Base-by-base conservation (phyloP, 176 grass and related monocot genomes). In the Pharus latifolius region DNA sequence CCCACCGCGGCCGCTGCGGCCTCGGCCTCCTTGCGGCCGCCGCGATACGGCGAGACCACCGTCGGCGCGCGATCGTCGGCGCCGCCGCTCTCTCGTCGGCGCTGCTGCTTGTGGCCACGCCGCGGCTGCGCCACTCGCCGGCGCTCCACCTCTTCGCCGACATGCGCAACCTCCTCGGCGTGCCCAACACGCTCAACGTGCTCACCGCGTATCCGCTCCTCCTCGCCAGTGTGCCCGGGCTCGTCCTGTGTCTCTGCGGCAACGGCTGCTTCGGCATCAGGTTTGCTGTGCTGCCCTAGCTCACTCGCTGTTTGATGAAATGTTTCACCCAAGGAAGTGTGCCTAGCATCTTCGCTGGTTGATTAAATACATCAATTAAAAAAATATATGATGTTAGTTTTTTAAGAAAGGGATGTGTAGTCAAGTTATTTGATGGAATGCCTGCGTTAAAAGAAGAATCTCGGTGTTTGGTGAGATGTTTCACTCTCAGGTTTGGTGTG, bases 121-220 rank as follows among this genome's bases (percentile, higher is more conserved):
- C 90, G 51, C 78, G 90, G 29, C 66, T 99, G 79, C 87, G 84
- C 53, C 90, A 87, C 82, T 81, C 89, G 27, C 90, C 82, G 3
- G 83, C 87, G 72, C 82, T 94, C 81, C 95, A 99, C 79, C 75
- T 86, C 29, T 99, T 99, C 87, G 95, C 95, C 46, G 95, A 99
- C 69, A 94, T 88, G 95, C 90, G 95, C 68, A 99, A 92, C 79
- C 78, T 99, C 69, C 64, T 99, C 35, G 95, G 95, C 29, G 95
- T 99, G 16, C 95, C 95, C 59, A 99, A 99, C 69, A 99, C 90
- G 55, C 79, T 99, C 53, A 94, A 99, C 78, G 95, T 99, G 29
- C 63, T 99, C 63, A 99, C 90, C 1, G 72, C 81, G 16, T 94
- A 92, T 30, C 95, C 95, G 41, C 80, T 99, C 42, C 84, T 99